A percentile compares a stretch with the other conserved stretches of the same genome.
Evolutionary conservation across 1,139 yeast species (phyloP).

Genomic region (Saccharomyces hybrid): DNA sequence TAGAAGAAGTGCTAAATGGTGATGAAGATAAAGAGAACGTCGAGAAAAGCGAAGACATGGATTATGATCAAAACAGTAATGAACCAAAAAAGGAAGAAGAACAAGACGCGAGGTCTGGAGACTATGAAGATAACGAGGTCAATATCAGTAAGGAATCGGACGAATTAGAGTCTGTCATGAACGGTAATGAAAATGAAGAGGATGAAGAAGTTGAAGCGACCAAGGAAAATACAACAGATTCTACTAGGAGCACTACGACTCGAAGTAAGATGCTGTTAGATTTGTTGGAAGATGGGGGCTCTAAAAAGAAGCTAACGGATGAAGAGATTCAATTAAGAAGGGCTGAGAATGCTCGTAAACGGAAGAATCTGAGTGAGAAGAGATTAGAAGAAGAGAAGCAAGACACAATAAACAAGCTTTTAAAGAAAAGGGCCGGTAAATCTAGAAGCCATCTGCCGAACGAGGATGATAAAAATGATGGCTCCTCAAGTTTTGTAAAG

Average conservation of each 20-base stretch:
- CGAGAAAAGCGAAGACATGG: constrained; percentile 2
- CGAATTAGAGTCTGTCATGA: constrained; percentile 4
- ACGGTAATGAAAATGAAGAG: constrained; percentile 4
- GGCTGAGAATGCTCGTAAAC: constrained; percentile 81
- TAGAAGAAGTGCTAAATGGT: constrained; percentile 7
- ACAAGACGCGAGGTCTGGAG: constrained; percentile 6
- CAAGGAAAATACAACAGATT: constrained; percentile 8
- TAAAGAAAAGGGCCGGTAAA: constrained; percentile 74
- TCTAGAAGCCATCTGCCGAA: constrained; percentile 42
- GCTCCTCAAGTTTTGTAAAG: constrained; percentile 27
- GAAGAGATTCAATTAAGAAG: constrained; percentile 77
- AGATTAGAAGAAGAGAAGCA: constrained; percentile 86
- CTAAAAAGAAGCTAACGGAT: constrained; percentile 46
- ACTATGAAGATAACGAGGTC: constrained; percentile 6
- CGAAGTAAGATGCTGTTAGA: constrained; percentile 19
- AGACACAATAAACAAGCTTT: constrained; percentile 77
- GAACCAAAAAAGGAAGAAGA: constrained; percentile 10
- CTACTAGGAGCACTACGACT: constrained; percentile 2
- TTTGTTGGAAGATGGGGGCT: constrained; percentile 23
- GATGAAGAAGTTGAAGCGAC: constrained; percentile 8
- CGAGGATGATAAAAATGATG: constrained; percentile 33
- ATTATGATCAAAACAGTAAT: constrained; percentile 5
- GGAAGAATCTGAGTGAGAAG: constrained; percentile 78
- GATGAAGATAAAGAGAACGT: constrained; percentile 8
- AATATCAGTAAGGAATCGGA: constrained; percentile 11